Base-by-base conservation (phyloP, 148 eudicot species). In the Vaccinium macrocarpon region DNA sequence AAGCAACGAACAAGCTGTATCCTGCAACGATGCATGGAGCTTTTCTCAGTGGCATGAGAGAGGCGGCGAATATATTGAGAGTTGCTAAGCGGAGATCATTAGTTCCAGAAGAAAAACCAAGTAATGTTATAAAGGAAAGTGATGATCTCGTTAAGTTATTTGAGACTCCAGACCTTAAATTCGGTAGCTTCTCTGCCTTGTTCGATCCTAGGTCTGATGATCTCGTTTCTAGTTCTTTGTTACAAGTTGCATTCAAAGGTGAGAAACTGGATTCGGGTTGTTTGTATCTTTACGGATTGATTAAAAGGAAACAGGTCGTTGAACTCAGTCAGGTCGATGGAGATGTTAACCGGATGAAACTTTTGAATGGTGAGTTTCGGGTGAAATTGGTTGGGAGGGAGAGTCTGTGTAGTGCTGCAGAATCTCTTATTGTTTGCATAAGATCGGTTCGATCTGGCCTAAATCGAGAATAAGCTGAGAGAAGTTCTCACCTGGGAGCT, bases 1-100 rank as follows among this genome's bases (percentile, higher is more conserved):
- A 97, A 86, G 99, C 99, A 1, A 97, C 99, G 6, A 97, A 91
- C 52, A 95, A 91, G 85, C 98, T 88, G 84, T 97, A 95, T 86
- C 99, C 99, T 21, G 99, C 99, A 6, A 97, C 99, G 6, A 97
- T 97, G 99, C 99, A 97, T 18, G 99, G 99, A 79, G 99, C 99
- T 71, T 97, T 95, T 71, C 92, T 97, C 21, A 97, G 99, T 82
- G 99, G 99, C 53, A 93, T 97, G 98, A 92, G 99, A 86, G 99
- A 97, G 88, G 98, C 99, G 80, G 98, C 99, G 50, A 91, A 97
- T 74, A 95, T 97, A 78, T 66, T 93, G 71, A 93, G 93, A 82
- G 91, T 92, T 74, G 92, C 95, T 38, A 86, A 84, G 73, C 35
- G 87, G 84, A 91, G 93, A 85, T 88, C 91, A 79, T 29, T 23